Evolutionary conservation across 1,139 yeast genomes (phyloP), one percentile per base, ranked within the genome.

Genomic region (Geotrichum australiense): DNA sequence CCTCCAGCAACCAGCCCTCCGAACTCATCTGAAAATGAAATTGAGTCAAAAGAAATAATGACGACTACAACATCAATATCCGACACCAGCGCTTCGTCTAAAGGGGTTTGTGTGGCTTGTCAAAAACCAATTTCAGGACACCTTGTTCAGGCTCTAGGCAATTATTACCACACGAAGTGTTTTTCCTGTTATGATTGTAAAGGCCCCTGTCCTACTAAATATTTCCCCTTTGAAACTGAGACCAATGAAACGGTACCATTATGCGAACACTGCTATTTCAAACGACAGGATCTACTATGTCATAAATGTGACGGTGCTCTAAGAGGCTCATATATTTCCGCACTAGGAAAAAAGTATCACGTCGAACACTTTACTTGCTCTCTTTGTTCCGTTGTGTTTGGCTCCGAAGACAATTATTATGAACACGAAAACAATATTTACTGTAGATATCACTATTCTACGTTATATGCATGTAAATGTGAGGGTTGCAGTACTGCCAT

Each of bases 331-430:
- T 91, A 91, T 61, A 87, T 89, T 47, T 87, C 96, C 1, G 97
- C 97, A 0, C 73, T 89, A 54, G 95, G 94, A 11, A 77, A 81
- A 54, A 85, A 91, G 56, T 93, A 87, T 59, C 98, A 93, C 56
- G 79, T 91, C 44, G 96, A 93, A 52, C 98, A 93, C 62, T 93
- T 93, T 63, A 83, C 86, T 44, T 91, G 98, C 64, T 80, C 85
- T 11, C 78, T 86, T 22, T 93, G 98, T 59, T 77, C 80, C 38
- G 78, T 80, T 40, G 87, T 85, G 18, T 91, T 94, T 61, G 96
- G 93, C 37, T 78, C 86, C 1, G 93, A 89, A 47, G 97, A 91
- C 61, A 85, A 91, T 53, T 86, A 85, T 61, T 91, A 89, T 60
- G 96, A 91, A 61, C 93, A 85, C 58, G 80, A 82, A 25, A 78